Percentiles rank a stretch among this genome's conserved stretches.
These are phyloP conservation scores for Lichina pygmaea DNA, from an alignment of 495 filamentous ascomycete species.

Conservation along the genomic window DNA sequence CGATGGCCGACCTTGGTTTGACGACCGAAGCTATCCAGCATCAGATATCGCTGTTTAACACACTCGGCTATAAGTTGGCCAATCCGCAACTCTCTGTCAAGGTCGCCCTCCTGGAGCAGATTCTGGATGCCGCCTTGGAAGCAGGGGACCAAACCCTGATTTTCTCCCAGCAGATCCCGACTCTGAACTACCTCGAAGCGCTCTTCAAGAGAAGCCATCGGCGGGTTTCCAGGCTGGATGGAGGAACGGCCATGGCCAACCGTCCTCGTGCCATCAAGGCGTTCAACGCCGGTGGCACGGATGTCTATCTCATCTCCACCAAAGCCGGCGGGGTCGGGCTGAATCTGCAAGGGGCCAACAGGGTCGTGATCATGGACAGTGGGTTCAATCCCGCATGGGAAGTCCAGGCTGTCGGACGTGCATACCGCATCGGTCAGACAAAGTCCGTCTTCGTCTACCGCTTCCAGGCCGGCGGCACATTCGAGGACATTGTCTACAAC, in stretches of 20 bases:
- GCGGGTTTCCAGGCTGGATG: slow-evolving; percentile 35
- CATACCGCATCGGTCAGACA: slow-evolving; percentile 62
- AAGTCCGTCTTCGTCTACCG: slow-evolving; percentile 76
- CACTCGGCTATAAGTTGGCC: slow-evolving; percentile 6
- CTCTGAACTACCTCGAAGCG: slow-evolving; percentile 38
- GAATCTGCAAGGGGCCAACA: slow-evolving; percentile 65
- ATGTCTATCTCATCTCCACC: slow-evolving; percentile 61
- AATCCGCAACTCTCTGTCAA: slow-evolving; percentile 31
- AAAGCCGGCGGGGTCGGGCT: slow-evolving; percentile 55
- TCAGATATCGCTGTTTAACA: slow-evolving; percentile 4
- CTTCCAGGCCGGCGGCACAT: slow-evolving; percentile 55
- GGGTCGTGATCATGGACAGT: slow-evolving; percentile 72
- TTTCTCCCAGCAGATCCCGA: slow-evolving; percentile 48
- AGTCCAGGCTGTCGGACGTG: slow-evolving; percentile 69
- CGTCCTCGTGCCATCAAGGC: slow-evolving; percentile 32
- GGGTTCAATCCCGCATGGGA: slow-evolving; percentile 57
- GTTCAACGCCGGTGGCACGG: slow-evolving; percentile 29
- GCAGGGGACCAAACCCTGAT: slow-evolving; percentile 48
- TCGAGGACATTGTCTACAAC: slow-evolving; percentile 45
- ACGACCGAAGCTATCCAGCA: slow-evolving; percentile 8
- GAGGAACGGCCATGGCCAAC: slow-evolving; percentile 19
- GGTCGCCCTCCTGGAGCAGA: slow-evolving; percentile 31
- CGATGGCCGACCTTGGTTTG: slow-evolving; percentile 11
- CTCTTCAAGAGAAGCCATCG: slow-evolving; percentile 19
- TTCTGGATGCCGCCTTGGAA: slow-evolving; percentile 31